A percentile compares a stretch with the other conserved stretches of the same genome.
Conservation (phyloP, 2,329 filamentous ascomycete genomes). For the Mycosphaerella sp. region DNA sequence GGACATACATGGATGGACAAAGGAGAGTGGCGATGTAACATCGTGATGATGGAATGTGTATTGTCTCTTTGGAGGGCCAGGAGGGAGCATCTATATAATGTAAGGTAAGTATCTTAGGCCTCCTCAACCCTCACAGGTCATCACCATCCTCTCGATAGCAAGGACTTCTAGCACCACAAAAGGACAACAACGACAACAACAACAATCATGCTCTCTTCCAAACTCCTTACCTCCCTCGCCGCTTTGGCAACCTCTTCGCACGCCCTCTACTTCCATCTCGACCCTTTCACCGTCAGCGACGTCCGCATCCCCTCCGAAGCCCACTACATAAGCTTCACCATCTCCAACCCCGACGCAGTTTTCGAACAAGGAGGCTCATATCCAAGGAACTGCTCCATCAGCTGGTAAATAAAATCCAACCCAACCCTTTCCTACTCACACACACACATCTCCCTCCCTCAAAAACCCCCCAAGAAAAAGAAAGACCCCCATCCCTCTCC, state of each 20-base stretch:
- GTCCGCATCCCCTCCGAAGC: slow-evolving; percentile 9
- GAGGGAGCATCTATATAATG: neutral
- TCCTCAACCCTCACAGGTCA: neutral
- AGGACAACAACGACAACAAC: neutral
- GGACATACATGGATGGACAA: no score
- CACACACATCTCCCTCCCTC: no score
- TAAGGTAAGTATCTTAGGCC: no score
- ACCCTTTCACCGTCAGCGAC: slow-evolving; percentile 14
- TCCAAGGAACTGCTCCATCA: slow-evolving; percentile 11
- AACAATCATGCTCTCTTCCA: neutral
- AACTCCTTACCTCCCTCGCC: slow-evolving; percentile 1
- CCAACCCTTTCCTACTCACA: neutral
- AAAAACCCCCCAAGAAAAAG: no score
- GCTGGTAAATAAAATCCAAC: slow-evolving; percentile 12
- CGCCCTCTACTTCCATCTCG: slow-evolving; percentile 21
- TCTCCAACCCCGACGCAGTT: slow-evolving; percentile 21
- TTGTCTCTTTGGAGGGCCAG: neutral
- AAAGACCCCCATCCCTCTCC: neutral
- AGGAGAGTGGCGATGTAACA: neutral
- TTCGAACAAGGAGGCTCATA: slow-evolving; percentile 20
- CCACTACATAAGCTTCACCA: slow-evolving; percentile 20
- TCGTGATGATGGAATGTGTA: neutral
- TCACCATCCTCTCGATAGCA: neutral
- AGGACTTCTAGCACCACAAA: neutral
- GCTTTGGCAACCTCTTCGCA: slow-evolving; percentile 2